These are phyloP conservation scores for Pestalotiopsis sp. DNA, from an alignment of 2,329 filamentous ascomycete genomes.

Conservation along the genomic window DNA sequence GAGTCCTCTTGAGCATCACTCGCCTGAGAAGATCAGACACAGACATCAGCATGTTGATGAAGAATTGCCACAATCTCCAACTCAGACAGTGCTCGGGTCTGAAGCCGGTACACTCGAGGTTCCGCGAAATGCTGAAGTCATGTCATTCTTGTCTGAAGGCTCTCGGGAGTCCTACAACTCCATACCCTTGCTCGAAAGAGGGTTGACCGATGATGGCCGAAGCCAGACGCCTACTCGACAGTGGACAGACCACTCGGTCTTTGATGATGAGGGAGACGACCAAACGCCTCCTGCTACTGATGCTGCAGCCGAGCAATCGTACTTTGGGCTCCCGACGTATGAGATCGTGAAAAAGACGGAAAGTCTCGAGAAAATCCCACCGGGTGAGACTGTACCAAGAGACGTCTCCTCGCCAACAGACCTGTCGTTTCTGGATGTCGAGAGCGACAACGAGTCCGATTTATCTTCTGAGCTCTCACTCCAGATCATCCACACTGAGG, in stretches of 20 bases:
- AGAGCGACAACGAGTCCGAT: conserved; percentile 56
- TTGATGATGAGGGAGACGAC: conserved; percentile 44
- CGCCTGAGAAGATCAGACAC: conserved; percentile 47
- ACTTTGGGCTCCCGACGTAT: conserved; percentile 37
- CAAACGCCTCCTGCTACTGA: conserved; percentile 16
- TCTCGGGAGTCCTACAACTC: conserved; percentile 78
- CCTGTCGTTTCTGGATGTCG: conserved; percentile 32
- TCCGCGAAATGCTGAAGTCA: conserved; percentile 36
- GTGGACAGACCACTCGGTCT: conserved; percentile 59
- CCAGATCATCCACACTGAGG: conserved; percentile 43
- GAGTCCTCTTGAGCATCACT: conserved; percentile 26
- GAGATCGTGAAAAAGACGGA: conserved; percentile 57
- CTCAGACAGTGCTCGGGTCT: conserved; percentile 9
- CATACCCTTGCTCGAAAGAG: conserved; percentile 75
- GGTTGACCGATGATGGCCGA: conserved; percentile 52
- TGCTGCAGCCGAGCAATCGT: background rate
- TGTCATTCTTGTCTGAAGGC: conserved; percentile 58
- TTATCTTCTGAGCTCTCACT: conserved; percentile 65
- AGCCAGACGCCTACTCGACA: conserved; percentile 43
- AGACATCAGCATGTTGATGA: conserved; percentile 49
- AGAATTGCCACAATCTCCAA: conserved; percentile 27
- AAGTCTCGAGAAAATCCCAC: conserved; percentile 49
- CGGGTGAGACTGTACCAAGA: conserved; percentile 31
- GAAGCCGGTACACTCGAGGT: conserved; percentile 19
- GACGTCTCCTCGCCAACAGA: conserved; percentile 12